Evolutionary conservation across 2,329 filamentous ascomycete genomes (phyloP).

Genomic region (Raffaelea deltoideospora): DNA sequence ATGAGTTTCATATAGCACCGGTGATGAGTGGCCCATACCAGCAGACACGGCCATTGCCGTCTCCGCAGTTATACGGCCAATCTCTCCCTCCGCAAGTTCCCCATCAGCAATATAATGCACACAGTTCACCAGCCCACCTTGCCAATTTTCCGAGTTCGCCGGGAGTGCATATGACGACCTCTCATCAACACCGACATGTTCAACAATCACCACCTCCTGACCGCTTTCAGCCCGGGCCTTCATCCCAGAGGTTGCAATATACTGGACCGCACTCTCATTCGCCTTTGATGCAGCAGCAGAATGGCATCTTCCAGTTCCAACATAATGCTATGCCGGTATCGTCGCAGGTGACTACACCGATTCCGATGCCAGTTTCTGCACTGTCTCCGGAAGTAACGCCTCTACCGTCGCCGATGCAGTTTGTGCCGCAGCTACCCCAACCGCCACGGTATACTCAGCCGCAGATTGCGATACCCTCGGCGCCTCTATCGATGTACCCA

Average conservation of each 20-base stretch:
- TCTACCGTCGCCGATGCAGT: slow-evolving; percentile 6
- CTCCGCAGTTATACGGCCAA: slow-evolving; percentile 7
- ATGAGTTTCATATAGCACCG: slow-evolving; percentile 5
- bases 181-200: not conserved
- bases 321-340: slow-evolving; percentile 2
- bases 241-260: slow-evolving; percentile 5
- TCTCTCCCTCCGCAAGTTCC: slow-evolving; percentile 2
- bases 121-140: slow-evolving; percentile 1
- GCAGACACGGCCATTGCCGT: slow-evolving; percentile 3
- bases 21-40: slow-evolving; percentile 3
- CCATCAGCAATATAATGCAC: slow-evolving; percentile 3
- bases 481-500: slow-evolving; percentile 4
- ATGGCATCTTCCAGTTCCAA: slow-evolving; percentile 3
- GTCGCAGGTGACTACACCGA: not conserved
- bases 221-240: not conserved
- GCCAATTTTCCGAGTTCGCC: not conserved
- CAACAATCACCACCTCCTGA: not conserved
- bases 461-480: slow-evolving; percentile 1
- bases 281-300: slow-evolving; percentile 1
- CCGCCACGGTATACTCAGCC: not conserved
- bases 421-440: slow-evolving; percentile 2
- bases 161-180: too few relatives aligned
- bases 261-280: slow-evolving; percentile 2
- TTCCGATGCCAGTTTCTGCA: not conserved
- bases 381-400: too few relatives aligned